These are phyloP conservation scores for Candida sp. DNA, from an alignment of 1,139 yeast species.

Conservation along the genomic window DNA sequence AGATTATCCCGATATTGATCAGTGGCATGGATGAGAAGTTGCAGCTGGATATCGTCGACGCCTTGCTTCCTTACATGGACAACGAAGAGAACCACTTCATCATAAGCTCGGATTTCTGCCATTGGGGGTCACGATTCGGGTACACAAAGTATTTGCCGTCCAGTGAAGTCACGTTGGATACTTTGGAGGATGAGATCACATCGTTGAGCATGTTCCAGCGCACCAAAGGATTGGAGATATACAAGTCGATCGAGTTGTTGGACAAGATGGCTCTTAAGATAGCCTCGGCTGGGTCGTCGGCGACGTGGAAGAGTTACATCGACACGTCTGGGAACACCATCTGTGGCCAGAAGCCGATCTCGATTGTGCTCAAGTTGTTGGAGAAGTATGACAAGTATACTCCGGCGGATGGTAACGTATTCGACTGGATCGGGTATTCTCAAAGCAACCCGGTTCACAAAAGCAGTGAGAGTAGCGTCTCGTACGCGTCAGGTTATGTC, in stretches of 20 bases:
- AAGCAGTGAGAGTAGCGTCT: slow-evolving; percentile 75
- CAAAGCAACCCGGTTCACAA: slow-evolving; percentile 68
- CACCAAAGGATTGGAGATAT: slow-evolving; percentile 48
- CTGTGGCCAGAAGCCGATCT: slow-evolving; percentile 90
- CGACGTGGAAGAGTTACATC: slow-evolving; percentile 71
- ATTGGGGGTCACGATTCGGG: slow-evolving; percentile 88
- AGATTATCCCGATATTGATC: slow-evolving; percentile 80
- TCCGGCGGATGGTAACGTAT: slow-evolving; percentile 17
- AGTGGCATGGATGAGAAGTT: slow-evolving; percentile 59
- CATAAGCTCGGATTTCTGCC: slow-evolving; percentile 93
- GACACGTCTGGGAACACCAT: slow-evolving; percentile 81
- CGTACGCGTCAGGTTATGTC: slow-evolving; percentile 86
- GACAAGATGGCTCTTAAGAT: slow-evolving; percentile 74
- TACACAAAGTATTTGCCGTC: slow-evolving; percentile 62
- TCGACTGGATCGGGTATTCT: slow-evolving; percentile 82
- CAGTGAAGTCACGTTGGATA: slow-evolving; percentile 17
- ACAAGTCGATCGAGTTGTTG: slow-evolving; percentile 71
- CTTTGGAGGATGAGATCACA: slow-evolving; percentile 19
- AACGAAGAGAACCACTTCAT: slow-evolving; percentile 71
- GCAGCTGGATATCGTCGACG: slow-evolving; percentile 49
- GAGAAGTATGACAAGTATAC: slow-evolving; percentile 26
- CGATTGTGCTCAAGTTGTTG: slow-evolving; percentile 59
- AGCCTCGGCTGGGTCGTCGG: slow-evolving; percentile 56
- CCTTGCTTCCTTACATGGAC: slow-evolving; percentile 57
- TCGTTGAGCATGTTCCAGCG: slow-evolving; percentile 18